phyloP scores from a whole-genome alignment of 2,329 filamentous ascomycete species.

The Epichloe gansuensis region DNA sequence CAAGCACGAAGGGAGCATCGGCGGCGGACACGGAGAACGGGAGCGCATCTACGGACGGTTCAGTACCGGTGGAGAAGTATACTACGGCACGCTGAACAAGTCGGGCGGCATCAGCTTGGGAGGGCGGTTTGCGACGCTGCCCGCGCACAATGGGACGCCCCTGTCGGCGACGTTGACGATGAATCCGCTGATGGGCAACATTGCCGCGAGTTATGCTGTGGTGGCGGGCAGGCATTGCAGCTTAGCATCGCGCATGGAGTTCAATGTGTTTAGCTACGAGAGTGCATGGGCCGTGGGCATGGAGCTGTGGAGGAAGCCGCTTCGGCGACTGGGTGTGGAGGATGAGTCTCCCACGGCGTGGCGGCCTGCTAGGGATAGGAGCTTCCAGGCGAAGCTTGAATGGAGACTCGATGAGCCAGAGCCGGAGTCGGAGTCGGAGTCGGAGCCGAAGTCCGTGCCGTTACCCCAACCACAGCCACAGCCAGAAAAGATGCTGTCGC shows the following conservation, averaged over 20 bases:
- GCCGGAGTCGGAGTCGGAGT: constrained; percentile 20
- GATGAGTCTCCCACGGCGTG: constrained; percentile 14
- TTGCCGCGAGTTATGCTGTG: constrained; percentile 85
- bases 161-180: constrained; percentile 87
- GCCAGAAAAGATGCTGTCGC: constrained; percentile 3
- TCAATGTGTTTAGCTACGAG: constrained; percentile 98
- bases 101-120: constrained; percentile 84
- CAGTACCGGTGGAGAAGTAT: constrained; percentile 82
- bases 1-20: constrained; percentile 12
- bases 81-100: constrained; percentile 92
- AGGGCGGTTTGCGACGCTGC: constrained; percentile 77
- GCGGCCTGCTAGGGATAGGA: constrained; percentile 17
- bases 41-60: constrained; percentile 68
- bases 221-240: constrained; percentile 72
- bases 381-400: constrained; percentile 41
- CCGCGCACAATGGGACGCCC: constrained; percentile 69
- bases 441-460: background rate
- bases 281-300: constrained; percentile 84
- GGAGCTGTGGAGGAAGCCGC: constrained; percentile 72
- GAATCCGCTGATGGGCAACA: constrained; percentile 87
- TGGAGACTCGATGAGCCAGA: constrained; percentile 32
- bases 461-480: background rate
- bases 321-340: constrained; percentile 24
- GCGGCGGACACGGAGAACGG: constrained; percentile 23
- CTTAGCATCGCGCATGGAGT: constrained; percentile 83